phyloP scores from a whole-genome alignment of 306 rosid species.

The Lablab purpureus region DNA sequence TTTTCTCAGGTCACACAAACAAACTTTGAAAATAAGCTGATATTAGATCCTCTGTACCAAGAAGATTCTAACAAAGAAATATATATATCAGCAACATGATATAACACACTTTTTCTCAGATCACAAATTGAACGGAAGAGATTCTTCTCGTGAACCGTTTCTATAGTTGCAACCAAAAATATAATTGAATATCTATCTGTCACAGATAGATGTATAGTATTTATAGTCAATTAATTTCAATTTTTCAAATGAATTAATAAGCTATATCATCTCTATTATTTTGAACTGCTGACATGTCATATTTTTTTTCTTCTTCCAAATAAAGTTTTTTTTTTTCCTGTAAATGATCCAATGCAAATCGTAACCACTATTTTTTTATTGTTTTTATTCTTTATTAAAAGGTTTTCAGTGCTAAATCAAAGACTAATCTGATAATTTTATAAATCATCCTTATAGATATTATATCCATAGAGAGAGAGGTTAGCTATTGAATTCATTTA shows the following conservation, averaged over 20 bases:
- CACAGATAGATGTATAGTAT: neutral
- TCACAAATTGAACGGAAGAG: constrained; percentile 35
- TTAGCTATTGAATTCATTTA: neutral
- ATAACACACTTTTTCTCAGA: neutral
- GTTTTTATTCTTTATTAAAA: no score
- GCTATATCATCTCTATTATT: neutral
- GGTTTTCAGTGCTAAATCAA: no score
- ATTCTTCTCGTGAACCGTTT: constrained; percentile 25
- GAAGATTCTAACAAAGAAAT: constrained; percentile 1
- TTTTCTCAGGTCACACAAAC: neutral
- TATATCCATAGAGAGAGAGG: no score
- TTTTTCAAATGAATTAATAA: neutral
- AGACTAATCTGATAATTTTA: no score
- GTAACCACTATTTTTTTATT: neutral
- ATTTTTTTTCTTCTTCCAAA: neutral
- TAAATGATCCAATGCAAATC: neutral
- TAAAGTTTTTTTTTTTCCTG: neutral
- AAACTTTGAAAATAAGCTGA: constrained; percentile 26
- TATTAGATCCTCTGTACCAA: constrained; percentile 24
- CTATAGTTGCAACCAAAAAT: neutral
- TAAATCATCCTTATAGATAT: no score
- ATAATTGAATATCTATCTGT: constrained; percentile 30
- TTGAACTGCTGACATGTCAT: neutral
- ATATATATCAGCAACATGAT: neutral
- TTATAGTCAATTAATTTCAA: neutral